A percentile compares a stretch with the other conserved stretches of the same genome.
These are phyloP conservation scores for Annona squamosa DNA, from an alignment of 164 flowering plant species.

Conservation along the genomic window DNA sequence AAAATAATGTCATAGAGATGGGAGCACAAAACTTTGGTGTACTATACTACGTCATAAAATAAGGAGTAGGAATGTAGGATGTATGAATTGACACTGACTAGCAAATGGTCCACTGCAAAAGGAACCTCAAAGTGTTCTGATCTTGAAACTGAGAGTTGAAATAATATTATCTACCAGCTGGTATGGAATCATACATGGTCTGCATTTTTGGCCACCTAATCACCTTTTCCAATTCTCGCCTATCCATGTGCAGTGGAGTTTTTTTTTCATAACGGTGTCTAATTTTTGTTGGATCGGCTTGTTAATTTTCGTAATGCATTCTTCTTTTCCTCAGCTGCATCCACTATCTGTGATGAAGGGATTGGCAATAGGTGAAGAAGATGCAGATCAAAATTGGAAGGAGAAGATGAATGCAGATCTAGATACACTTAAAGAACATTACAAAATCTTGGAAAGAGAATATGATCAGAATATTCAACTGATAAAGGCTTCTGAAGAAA, in stretches of 20 bases:
- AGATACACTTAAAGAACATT: constrained; percentile 39
- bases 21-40: neutral
- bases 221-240: neutral
- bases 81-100: neutral
- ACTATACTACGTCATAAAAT: neutral
- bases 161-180: neutral
- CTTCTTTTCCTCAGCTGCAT: constrained; percentile 9
- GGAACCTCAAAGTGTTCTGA: too few species aligned
- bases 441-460: constrained; percentile 38
- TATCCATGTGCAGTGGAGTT: neutral
- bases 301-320: neutral
- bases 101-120: neutral
- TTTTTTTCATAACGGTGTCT: neutral
- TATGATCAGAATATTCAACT: constrained; percentile 33
- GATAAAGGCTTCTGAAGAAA: constrained; percentile 44
- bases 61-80: neutral
- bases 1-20: neutral
- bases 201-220: neutral
- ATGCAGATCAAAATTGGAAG: constrained; percentile 37
- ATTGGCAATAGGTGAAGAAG: constrained; percentile 27
- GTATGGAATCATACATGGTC: neutral
- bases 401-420: constrained; percentile 43
- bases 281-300: neutral
- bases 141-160: too few species aligned
- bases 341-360: constrained; percentile 42